Conservation (phyloP, 345 rosid species). For the Schrenkiella parvula region DNA sequence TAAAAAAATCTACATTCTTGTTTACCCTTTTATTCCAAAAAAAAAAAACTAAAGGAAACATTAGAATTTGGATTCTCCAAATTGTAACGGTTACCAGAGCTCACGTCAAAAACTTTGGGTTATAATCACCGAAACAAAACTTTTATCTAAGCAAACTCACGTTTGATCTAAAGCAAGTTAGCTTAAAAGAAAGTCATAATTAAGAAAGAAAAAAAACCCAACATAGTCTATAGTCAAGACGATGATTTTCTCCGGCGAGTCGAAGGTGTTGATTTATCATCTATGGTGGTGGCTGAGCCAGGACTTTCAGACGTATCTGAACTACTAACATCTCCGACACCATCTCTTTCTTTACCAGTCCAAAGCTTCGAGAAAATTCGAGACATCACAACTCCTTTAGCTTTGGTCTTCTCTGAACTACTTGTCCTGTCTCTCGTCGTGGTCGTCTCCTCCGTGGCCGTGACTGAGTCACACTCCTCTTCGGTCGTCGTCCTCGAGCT, state of each 20-base stretch:
- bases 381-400: constrained; percentile 58
- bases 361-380: constrained; percentile 57
- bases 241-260: constrained; percentile 49
- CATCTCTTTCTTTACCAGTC: constrained; percentile 55
- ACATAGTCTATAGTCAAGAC: constrained; percentile 17
- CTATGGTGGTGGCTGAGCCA: constrained; percentile 63
- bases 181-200: not conserved
- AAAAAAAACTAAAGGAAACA: not conserved
- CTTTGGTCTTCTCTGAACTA: constrained; percentile 37
- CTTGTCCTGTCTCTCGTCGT: constrained; percentile 30
- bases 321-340: constrained; percentile 51
- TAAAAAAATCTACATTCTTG: no score
- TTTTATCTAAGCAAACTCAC: not conserved
- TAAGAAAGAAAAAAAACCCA: not conserved
- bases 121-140: not conserved
- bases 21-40: not conserved
- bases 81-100: constrained; percentile 19
- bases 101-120: not conserved
- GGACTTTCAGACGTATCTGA: constrained; percentile 69
- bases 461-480: constrained; percentile 83
- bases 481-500: constrained; percentile 88
- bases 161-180: constrained; percentile 20
- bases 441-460: constrained; percentile 38
- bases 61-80: constrained; percentile 17
- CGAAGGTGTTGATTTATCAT: constrained; percentile 70